Base-by-base conservation (phyloP, 305 asterid genomes). In the Salvia sclarea region DNA sequence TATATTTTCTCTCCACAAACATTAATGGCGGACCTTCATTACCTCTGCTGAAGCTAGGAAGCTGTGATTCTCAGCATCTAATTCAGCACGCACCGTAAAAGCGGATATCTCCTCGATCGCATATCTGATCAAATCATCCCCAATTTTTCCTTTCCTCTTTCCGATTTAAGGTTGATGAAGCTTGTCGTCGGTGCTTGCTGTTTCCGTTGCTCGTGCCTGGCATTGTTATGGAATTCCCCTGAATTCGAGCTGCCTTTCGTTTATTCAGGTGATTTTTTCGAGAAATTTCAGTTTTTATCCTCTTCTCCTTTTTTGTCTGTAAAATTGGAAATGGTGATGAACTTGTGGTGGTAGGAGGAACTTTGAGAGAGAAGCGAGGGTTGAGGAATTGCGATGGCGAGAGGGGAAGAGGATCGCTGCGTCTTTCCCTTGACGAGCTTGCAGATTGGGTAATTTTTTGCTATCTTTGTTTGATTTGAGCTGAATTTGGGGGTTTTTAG, bases 391-490 rank as follows among this genome's bases (percentile, higher is more conserved):
- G 72, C 72, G 72, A 85, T 85, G 88, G 87, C 75, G 68, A 76
- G 71, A 73, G 74, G 74, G 43, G 75, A 71, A 35, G 41, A 35
- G 43, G 75, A 73, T 44, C 74, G 81, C 66, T 80, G 74, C 71
- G 75, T 88, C n/a, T 93, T 81, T 75, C 88, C 95, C 31, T 75
- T 93, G 71, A 90, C 96, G 40, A 83, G 87, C 68, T 79, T 92
- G 81, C 98, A 92, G 69, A 90, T 90, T 72, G 98, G 98, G 97
- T 85, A 79, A 57, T 54, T 22, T 8, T 54, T 22, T 8, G 0
- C n/a, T 25, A 25, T 2, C 3, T 41, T 2, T 53, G 17, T 50
- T 61, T 5, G 1, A 28, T 25, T 50, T 2, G 17, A 31, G 66
- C 40, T 53, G 44, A 72, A 63, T 59, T 61, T 60, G 52, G 21